Conservation (phyloP, 176 grass and related monocot species). For the Carex myosuroides region DNA sequence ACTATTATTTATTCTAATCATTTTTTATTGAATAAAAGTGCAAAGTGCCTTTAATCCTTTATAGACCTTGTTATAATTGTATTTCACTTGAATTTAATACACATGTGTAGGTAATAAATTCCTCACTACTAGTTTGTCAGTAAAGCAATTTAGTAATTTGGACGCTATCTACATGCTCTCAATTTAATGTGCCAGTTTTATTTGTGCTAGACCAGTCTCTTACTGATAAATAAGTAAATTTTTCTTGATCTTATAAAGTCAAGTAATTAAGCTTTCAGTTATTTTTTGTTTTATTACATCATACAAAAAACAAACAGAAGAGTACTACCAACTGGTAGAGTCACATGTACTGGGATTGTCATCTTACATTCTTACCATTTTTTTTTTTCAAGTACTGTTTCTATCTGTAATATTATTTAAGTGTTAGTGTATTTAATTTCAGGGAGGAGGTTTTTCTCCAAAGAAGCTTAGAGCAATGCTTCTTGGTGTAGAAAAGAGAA, state of each 20-base stretch:
- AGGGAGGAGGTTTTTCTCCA: slow-evolving; percentile 93
- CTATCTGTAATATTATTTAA: not conserved
- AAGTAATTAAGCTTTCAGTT: not conserved
- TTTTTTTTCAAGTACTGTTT: not conserved
- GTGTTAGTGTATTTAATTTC: not conserved
- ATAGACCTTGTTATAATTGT: not conserved
- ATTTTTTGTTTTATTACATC: not conserved
- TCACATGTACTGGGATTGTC: not conserved
- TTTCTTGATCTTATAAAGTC: not conserved
- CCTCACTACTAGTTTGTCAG: not conserved
- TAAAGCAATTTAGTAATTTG: not conserved
- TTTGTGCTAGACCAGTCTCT: not conserved
- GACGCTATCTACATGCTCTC: not conserved
- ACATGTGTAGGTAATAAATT: not conserved
- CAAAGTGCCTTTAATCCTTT: not conserved
- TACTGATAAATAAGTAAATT: not conserved
- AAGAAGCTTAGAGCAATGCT: slow-evolving; percentile 92
- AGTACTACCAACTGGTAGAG: not conserved
- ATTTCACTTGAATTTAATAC: slow-evolving; percentile 1
- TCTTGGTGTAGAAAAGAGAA: slow-evolving; percentile 68
- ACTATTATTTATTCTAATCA: not conserved
- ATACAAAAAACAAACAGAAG: not conserved
- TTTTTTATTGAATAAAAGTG: not conserved
- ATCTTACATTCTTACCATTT: not conserved
- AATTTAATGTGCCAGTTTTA: not conserved